Base-by-base conservation (phyloP, 495 filamentous ascomycete species). In the Rusavskia elegans region DNA sequence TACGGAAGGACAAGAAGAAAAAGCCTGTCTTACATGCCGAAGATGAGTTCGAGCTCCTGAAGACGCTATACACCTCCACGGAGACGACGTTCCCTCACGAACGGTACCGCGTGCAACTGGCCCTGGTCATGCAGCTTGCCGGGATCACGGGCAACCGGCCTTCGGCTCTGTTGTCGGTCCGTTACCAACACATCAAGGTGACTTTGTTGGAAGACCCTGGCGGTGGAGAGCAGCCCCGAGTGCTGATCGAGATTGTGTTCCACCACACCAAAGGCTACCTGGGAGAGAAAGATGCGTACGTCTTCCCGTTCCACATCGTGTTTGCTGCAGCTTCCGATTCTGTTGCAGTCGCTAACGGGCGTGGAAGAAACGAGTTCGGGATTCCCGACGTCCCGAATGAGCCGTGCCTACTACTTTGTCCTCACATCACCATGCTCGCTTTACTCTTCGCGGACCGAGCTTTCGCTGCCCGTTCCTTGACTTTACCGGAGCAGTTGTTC, bases 221-320 rank as follows among this genome's bases (percentile, higher is more conserved):
- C 5, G 37, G 53, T 10, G 36, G 46, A 50, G 29, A 55, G 36
- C 14, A 32, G 19, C 38, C 46, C 25, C 20, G 17, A 50, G 29
- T 50, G 39, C n/a, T 55, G 3, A 16, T 55, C 3, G 14, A 55
- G 17, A 55, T 55, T 41, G 25, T 37, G 14, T 55, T 37, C 23
- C 16, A 50, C 3, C 17, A 55, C 23, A 55, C 48, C 11, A 55
- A 55, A 37, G 46, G 46, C 48, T 55, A 55, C 27, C 37, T 55
- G 7, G 27, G 25, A 17, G 37, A 55, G 45, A 55, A 55, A 45
- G 38, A 55, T 20, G 19, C 38, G 46, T 55, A 39, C 37, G 37
- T 13, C 37, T 39, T n/a, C n/a, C n/a, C n/a, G n/a, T 49, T 49
- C 23, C 27, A 49, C 3, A 27, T 35, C 27, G 11, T 49, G 19